Percentiles rank a stretch among this genome's conserved stretches.
phyloP scores from a whole-genome alignment of 129 eudicot genomes.

The Pseudognaphalium luteoalbum region DNA sequence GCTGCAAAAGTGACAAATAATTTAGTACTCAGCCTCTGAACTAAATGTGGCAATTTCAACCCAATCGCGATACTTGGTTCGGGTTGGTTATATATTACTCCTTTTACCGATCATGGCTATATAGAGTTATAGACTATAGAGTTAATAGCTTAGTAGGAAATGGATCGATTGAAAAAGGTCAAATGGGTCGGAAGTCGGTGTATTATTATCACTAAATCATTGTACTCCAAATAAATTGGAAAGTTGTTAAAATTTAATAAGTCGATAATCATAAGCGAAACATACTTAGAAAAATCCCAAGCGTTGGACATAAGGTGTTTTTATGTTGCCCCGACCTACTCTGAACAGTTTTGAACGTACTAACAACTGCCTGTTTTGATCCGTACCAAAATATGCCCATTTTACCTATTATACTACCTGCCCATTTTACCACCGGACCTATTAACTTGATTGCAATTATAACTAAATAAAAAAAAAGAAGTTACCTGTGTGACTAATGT shows the following conservation, averaged over 20 bases:
- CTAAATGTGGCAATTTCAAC: background rate
- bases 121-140: too few relatives aligned
- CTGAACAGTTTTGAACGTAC: background rate
- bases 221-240: background rate
- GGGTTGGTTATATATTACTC: background rate
- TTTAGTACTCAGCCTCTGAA: conserved; percentile 1
- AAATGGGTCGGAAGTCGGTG: background rate
- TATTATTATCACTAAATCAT: background rate
- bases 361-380: background rate
- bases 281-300: too few relatives aligned
- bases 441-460: background rate
- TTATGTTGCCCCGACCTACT: background rate
- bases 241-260: too few relatives aligned
- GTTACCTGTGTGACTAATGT: conserved; percentile 90
- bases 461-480: background rate
- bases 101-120: background rate
- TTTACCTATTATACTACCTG: background rate
- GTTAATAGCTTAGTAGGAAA: too few relatives aligned
- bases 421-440: background rate
- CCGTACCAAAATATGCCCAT: background rate
- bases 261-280: background rate
- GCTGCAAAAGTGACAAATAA: conserved; percentile 4
- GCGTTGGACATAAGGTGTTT: too few relatives aligned
- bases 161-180: background rate
- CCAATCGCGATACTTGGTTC: background rate